Conservation (phyloP, 805 yeast genomes). For the Metschnikowia koreensis region DNA sequence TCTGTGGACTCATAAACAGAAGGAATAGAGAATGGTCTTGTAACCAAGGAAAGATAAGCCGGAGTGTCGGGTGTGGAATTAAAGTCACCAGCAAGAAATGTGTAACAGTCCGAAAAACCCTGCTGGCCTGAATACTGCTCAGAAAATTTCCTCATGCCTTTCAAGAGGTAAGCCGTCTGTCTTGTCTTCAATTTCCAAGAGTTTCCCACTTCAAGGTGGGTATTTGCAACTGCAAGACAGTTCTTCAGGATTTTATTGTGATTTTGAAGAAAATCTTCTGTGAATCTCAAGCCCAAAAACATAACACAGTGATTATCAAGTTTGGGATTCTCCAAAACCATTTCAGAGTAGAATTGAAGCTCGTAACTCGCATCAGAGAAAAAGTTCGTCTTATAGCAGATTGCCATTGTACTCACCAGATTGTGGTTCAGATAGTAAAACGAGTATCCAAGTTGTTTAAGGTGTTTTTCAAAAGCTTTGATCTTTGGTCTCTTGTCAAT, state of each 20-base stretch:
- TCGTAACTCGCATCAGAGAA: neutral
- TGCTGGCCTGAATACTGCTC: neutral
- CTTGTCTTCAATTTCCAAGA: neutral
- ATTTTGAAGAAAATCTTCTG: neutral
- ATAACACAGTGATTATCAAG: neutral
- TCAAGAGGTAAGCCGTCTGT: neutral
- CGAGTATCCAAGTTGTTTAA: neutral
- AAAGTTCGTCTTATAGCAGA: conserved; percentile 1
- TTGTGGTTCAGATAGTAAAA: neutral
- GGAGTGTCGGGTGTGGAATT: neutral
- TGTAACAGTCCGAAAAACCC: conserved; percentile 1
- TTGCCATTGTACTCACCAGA: neutral
- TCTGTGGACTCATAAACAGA: no score
- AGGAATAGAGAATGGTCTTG: neutral
- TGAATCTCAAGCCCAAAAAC: conserved; percentile 1
- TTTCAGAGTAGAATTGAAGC: neutral
- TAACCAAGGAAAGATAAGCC: conserved; percentile 2
- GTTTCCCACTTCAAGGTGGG: neutral
- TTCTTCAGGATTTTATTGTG: neutral
- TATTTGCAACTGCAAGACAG: neutral
- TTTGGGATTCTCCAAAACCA: neutral
- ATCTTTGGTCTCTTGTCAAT: neutral
- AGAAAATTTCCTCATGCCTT: neutral
- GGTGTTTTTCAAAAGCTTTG: neutral
- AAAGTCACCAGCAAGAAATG: conserved; percentile 6